These are phyloP conservation scores for Staphylotrichum longicolle DNA, from an alignment of 495 filamentous ascomycete genomes.

Conservation along the genomic window DNA sequence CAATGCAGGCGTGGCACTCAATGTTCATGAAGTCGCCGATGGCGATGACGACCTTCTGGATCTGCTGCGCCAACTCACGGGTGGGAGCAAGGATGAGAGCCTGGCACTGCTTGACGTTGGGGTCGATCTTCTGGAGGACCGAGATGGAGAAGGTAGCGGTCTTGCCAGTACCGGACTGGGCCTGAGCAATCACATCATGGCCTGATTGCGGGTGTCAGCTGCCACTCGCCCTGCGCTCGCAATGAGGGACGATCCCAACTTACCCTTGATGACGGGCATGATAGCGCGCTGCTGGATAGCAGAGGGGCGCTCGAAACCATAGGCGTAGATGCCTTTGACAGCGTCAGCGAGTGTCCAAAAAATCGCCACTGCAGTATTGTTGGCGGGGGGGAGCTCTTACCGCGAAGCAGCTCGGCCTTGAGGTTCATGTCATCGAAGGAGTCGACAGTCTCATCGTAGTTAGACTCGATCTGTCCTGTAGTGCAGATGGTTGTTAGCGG, in stretches of 20 bases:
- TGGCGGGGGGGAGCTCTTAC: constrained; percentile 50
- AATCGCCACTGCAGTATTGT: constrained; percentile 15
- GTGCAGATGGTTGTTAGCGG: constrained; percentile 23
- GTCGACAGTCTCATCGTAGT: constrained; percentile 99
- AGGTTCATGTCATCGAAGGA: constrained; percentile 98
- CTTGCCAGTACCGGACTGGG: constrained; percentile 98
- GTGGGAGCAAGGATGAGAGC: constrained; percentile 97
- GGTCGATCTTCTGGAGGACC: constrained; percentile 91
- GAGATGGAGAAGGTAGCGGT: constrained; percentile 98
- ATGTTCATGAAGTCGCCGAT: constrained; percentile 99
- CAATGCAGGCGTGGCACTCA: constrained; percentile 98
- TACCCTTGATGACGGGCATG: constrained; percentile 99
- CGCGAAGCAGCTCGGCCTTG: constrained; percentile 93
- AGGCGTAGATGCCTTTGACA: constrained; percentile 86
- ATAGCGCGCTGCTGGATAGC: constrained; percentile 99
- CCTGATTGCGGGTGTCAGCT: constrained; percentile 53
- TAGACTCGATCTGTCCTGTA: constrained; percentile 96
- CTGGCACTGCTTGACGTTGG: constrained; percentile 80
- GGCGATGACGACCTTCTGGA: constrained; percentile 95
- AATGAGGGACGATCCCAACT: constrained; percentile 35
- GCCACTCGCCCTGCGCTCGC: not conserved
- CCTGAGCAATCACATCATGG: constrained; percentile 98
- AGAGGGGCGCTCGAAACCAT: constrained; percentile 98
- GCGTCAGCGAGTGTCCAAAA: constrained; percentile 21
- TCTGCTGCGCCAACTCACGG: constrained; percentile 95